Conservation (phyloP, 148 eudicot species). For the Rhododendron griersonianum region DNA sequence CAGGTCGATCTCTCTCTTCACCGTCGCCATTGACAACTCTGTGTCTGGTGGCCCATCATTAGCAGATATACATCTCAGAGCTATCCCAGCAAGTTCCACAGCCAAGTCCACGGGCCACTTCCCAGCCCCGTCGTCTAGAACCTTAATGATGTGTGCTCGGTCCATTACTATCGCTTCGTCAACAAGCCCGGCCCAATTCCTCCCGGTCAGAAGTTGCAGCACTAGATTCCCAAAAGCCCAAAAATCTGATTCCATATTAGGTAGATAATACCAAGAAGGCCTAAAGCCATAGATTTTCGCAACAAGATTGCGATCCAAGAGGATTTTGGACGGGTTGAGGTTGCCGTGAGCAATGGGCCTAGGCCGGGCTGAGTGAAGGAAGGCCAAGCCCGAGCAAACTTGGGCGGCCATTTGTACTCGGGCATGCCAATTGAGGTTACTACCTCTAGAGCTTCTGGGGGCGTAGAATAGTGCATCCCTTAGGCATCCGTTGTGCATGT, state of each 20-base stretch:
- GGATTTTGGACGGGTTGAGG: slow-evolving; percentile 56
- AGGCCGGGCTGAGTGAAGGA: slow-evolving; percentile 59
- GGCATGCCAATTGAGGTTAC: slow-evolving; percentile 56
- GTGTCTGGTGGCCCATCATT: slow-evolving; percentile 13
- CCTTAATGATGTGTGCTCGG: slow-evolving; percentile 11
- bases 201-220: slow-evolving; percentile 63
- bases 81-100: slow-evolving; percentile 43
- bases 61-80: slow-evolving; percentile 43
- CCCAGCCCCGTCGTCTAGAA: slow-evolving; percentile 47
- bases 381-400: slow-evolving; percentile 45
- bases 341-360: slow-evolving; percentile 43
- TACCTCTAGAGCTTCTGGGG: slow-evolving; percentile 18
- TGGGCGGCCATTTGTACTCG: slow-evolving; percentile 60
- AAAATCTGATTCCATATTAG: slow-evolving; percentile 32
- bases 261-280: slow-evolving; percentile 18
- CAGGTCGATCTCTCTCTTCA: slow-evolving; percentile 30
- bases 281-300: slow-evolving; percentile 44
- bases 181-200: slow-evolving; percentile 39
- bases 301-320: slow-evolving; percentile 47
- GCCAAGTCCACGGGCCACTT: slow-evolving; percentile 63
- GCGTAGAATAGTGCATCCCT: slow-evolving; percentile 48
- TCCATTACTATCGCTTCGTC: slow-evolving; percentile 22
- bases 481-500: slow-evolving; percentile 67
- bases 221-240: slow-evolving; percentile 56
- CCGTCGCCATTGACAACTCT: slow-evolving; percentile 21